A percentile compares a stretch with the other conserved stretches of the same genome.
Evolutionary conservation across 176 grass and related monocot genomes (phyloP).

Genomic region (Rhynchospora pubera): DNA sequence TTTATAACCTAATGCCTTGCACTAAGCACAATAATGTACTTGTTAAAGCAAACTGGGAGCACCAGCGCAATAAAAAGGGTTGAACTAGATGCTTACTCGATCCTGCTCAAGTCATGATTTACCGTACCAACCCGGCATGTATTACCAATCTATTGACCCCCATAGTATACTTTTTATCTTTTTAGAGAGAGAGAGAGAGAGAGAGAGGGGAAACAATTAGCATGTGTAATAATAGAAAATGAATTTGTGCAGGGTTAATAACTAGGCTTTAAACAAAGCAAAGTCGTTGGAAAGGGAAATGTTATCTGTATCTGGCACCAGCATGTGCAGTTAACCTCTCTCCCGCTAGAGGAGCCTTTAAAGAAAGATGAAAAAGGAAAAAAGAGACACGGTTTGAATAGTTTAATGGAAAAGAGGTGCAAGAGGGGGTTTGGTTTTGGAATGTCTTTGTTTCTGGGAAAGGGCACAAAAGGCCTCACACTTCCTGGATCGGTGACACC

Average conservation of each 20-base stretch:
- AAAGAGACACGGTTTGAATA: background rate
- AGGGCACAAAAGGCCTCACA: background rate
- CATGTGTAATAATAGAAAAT: background rate
- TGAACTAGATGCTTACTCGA: background rate
- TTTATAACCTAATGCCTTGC: background rate
- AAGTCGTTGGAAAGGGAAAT: conserved; percentile 17
- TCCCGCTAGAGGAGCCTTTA: background rate
- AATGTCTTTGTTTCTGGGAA: background rate
- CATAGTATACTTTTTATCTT: background rate
- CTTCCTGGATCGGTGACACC: conserved; percentile 3
- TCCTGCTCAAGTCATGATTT: background rate
- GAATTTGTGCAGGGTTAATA: background rate
- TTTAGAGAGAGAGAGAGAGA: background rate
- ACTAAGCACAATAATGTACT: background rate
- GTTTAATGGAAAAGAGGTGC: background rate
- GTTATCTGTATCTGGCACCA: conserved; percentile 7
- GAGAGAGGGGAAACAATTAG: background rate
- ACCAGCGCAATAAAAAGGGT: background rate
- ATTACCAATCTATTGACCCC: background rate
- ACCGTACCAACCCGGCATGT: background rate
- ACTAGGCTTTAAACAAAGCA: conserved; percentile 8
- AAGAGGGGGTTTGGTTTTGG: conserved; percentile 2
- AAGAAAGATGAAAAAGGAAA: conserved; percentile 3
- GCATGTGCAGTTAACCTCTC: conserved; percentile 14
- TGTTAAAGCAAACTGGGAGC: background rate